Percentiles rank a stretch among this genome's conserved stretches.
Evolutionary conservation across 768 basidiomycete genomes (phyloP).

Genomic region (Amanita rimosa): DNA sequence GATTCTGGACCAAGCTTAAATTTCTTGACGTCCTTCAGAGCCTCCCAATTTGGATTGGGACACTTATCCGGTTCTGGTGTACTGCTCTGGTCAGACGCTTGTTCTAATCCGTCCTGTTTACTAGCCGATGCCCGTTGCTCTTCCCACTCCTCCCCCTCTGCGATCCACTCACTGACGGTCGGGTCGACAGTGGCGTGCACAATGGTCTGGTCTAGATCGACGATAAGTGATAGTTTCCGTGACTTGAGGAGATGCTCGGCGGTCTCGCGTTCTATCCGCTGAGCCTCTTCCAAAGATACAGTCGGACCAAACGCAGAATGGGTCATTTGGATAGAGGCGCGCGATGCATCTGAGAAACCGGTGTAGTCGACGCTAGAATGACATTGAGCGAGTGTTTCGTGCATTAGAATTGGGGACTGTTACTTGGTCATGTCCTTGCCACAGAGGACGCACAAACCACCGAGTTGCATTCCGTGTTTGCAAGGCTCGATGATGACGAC

Average conservation of each 20-base stretch:
- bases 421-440: slow-evolving; percentile 93
- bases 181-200: slow-evolving; percentile 98
- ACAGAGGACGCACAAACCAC: slow-evolving; percentile 87
- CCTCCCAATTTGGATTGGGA: slow-evolving; percentile 87
- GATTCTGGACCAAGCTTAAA: slow-evolving; percentile 85
- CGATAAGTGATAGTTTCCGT: slow-evolving; percentile 85
- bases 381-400: not conserved
- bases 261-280: slow-evolving; percentile 76
- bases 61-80: slow-evolving; percentile 37
- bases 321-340: slow-evolving; percentile 89
- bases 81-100: slow-evolving; percentile 28
- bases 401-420: slow-evolving; percentile 9
- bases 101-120: slow-evolving; percentile 16
- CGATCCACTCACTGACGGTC: slow-evolving; percentile 95
- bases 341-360: slow-evolving; percentile 75
- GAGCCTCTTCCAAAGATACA: slow-evolving; percentile 88
- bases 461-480: slow-evolving; percentile 88
- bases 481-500: slow-evolving; percentile 81
- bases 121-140: slow-evolving; percentile 27
- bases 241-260: slow-evolving; percentile 65
- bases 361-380: slow-evolving; percentile 62
- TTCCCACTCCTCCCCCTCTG: slow-evolving; percentile 77
- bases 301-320: slow-evolving; percentile 88
- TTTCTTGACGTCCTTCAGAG: slow-evolving; percentile 80
- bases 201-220: slow-evolving; percentile 98